Evolutionary conservation across 306 rosid genomes (phyloP), one percentile per base, ranked within the genome.

Genomic region (Begonia peltatifolia): DNA sequence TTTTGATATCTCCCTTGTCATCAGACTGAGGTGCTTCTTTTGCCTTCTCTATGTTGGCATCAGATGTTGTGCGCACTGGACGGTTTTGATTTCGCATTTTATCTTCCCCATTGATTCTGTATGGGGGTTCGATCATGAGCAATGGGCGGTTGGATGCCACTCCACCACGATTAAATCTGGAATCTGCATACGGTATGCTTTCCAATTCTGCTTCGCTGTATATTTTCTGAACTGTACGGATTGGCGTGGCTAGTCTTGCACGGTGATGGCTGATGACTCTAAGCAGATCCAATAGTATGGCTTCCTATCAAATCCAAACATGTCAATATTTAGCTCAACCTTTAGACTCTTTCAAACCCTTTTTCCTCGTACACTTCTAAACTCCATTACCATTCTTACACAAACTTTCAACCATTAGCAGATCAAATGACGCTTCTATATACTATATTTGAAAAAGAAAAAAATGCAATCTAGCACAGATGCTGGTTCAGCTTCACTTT

Each of bases 231-330:
- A 85, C 63, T 46, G 94, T 85, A 56, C 97, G 97, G 58, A 85
- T 71, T n/a, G 97, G 97, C 41, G 97, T 89, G 15, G 97, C 97
- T 58, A 89, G 97, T 23, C 97, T 73, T 46, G 97, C 97, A 30
- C 88, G 75, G 66, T 89, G 95, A 80, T 89, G 95, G 58, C 94
- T 79, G 50, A 89, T 75, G 63, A 89, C 97, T 84, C 90, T 82
- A 41, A 84, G 97, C 72, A 89, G 95, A 76, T 89, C 97, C 79
- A 85, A 68, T 41, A 89, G 73, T 76, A 89, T 72, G 54, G 78
- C 70, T 74, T 89, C 97, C 97, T 89, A 59, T 57, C 58, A 57
- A 67, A 58, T 17, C 57, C 38, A 30, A 30, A 30, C 38, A 30
- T 6, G 38, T 30, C 38, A 30, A 30, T 30, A 30, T 30, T 30